These are phyloP conservation scores for Xylariales sp. DNA, from an alignment of 2,329 filamentous ascomycete species.

Conservation along the genomic window DNA sequence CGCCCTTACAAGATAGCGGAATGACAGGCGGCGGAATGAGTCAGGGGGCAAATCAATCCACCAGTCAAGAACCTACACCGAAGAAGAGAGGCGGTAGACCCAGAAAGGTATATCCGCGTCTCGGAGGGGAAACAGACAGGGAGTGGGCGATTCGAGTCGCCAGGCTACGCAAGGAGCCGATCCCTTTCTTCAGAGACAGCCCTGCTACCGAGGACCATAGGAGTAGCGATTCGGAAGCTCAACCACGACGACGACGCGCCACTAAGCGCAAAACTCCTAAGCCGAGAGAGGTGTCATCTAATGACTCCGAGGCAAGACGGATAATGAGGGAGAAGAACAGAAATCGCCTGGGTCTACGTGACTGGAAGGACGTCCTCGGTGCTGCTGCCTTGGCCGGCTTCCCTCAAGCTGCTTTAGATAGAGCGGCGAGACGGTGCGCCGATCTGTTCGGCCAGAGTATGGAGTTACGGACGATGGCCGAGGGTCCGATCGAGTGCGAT, in stretches of 20 bases:
- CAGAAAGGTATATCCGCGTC: conserved; percentile 32
- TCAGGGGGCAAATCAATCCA: background rate
- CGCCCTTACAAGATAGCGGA: background rate
- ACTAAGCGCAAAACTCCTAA: background rate
- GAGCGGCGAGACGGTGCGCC: conserved; percentile 69
- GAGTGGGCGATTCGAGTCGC: conserved; percentile 46
- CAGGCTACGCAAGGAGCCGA: conserved; percentile 30
- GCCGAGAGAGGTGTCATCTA: conserved; percentile 1
- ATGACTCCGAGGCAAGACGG: background rate
- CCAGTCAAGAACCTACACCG: background rate
- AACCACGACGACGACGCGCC: background rate
- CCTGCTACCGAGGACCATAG: background rate
- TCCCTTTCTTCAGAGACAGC: conserved; percentile 21
- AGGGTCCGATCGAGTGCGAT: conserved; percentile 25
- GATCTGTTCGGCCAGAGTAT: conserved; percentile 71
- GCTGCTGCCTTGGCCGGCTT: conserved; percentile 73
- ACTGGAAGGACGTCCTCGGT: conserved; percentile 84
- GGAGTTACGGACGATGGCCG: conserved; percentile 50
- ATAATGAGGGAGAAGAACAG: conserved; percentile 10
- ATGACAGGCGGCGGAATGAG: background rate
- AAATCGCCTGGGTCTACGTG: conserved; percentile 41
- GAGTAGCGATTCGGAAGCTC: background rate
- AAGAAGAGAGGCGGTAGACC: conserved; percentile 34
- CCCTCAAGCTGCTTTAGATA: conserved; percentile 56
- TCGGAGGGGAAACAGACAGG: conserved; percentile 39